Conservation (phyloP, 192 early-diverging fungal species). For the Thamnidium elegans region DNA sequence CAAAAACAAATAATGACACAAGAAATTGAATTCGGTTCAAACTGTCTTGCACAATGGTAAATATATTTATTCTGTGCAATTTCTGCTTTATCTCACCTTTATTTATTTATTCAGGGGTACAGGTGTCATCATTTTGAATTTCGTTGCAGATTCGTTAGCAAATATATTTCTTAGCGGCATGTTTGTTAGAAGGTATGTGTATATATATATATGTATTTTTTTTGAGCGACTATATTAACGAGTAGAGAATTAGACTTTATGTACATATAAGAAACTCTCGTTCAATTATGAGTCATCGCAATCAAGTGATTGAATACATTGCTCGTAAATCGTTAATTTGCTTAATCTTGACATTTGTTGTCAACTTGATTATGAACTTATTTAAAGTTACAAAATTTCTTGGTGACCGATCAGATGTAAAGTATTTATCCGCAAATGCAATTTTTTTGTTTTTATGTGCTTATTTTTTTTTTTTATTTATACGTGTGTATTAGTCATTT, state of each 20-base stretch:
- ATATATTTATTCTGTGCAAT: neutral
- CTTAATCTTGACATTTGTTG: constrained; percentile 33
- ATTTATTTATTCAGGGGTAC: constrained; percentile 20
- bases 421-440: neutral
- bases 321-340: constrained; percentile 34
- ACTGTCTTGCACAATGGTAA: constrained; percentile 32
- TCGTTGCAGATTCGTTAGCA: constrained; percentile 29
- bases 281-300: constrained; percentile 14
- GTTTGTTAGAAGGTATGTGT: constrained; percentile 30
- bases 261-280: constrained; percentile 20
- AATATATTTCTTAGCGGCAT: constrained; percentile 37
- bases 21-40: constrained; percentile 3
- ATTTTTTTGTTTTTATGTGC: too few relatives aligned
- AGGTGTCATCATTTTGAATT: constrained; percentile 34
- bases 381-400: constrained; percentile 31
- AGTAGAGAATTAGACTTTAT: constrained; percentile 13
- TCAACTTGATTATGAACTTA: constrained; percentile 36
- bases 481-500: constrained; percentile 23
- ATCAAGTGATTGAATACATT: constrained; percentile 28
- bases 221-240: neutral
- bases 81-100: neutral
- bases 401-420: constrained; percentile 27
- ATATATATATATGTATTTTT: neutral
- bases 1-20: constrained; percentile 12
- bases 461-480: too few relatives aligned